phyloP scores from a whole-genome alignment of 2,329 filamentous ascomycete genomes.

The Ilyonectria robusta region DNA sequence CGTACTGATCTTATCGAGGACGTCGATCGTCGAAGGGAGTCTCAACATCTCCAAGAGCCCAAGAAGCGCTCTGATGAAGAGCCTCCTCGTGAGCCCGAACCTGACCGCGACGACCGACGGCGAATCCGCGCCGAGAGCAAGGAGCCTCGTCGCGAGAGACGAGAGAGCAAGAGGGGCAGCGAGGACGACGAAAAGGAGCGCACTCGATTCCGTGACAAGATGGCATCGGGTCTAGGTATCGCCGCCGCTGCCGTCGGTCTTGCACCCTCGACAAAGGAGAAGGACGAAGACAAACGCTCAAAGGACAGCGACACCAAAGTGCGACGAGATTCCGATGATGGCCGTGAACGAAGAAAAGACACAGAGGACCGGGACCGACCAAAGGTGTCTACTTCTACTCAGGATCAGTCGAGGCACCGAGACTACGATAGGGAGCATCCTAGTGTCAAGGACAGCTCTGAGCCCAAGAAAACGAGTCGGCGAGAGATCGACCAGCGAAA shows the following conservation, averaged over 20 bases:
- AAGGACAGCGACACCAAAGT: slow-evolving; percentile 47
- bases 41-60: slow-evolving; percentile 47
- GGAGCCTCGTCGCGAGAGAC: slow-evolving; percentile 49
- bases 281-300: slow-evolving; percentile 56
- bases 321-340: slow-evolving; percentile 52
- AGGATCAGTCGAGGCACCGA: slow-evolving; percentile 37
- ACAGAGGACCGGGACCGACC: slow-evolving; percentile 38
- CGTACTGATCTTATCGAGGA: slow-evolving; percentile 58
- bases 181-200: slow-evolving; percentile 58
- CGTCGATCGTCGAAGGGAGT: slow-evolving; percentile 60
- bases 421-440: slow-evolving; percentile 39
- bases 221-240: slow-evolving; percentile 63
- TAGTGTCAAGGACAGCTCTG: slow-evolving; percentile 26
- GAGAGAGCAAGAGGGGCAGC: slow-evolving; percentile 49
- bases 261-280: slow-evolving; percentile 55
- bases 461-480: slow-evolving; percentile 50
- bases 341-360: slow-evolving; percentile 43
- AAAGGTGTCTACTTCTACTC: slow-evolving; percentile 29
- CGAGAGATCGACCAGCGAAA: slow-evolving; percentile 57
- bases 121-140: slow-evolving; percentile 43
- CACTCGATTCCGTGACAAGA: slow-evolving; percentile 63
- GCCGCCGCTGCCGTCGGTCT: slow-evolving; percentile 65
- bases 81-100: slow-evolving; percentile 45
- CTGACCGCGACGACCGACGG: slow-evolving; percentile 49
- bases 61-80: slow-evolving; percentile 52